phyloP scores from a whole-genome alignment of 805 yeast genomes.

The Wickerhamomyces canadensis region DNA sequence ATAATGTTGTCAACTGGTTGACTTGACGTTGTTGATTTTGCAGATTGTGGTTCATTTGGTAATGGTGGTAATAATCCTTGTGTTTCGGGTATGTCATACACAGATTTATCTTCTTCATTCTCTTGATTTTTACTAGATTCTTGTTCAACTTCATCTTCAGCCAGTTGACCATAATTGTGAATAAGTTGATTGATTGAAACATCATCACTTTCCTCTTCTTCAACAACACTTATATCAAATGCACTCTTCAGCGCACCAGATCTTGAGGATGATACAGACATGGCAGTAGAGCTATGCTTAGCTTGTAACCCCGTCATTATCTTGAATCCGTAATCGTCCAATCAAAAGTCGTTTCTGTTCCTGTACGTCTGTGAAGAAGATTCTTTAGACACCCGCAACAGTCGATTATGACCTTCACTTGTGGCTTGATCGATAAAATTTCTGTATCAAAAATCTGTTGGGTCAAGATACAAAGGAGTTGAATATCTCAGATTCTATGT shows the following conservation, averaged over 20 bases:
- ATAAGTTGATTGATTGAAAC: not conserved
- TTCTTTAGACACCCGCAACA: no score
- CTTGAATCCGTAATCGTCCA: no score
- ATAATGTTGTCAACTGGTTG: not conserved
- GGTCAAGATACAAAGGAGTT: no score
- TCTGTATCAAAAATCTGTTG: no score
- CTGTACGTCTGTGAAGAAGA: no score
- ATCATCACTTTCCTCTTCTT: not conserved
- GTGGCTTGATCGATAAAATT: no score
- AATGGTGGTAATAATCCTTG: conserved; percentile 6
- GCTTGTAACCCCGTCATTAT: no score
- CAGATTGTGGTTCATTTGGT: conserved; percentile 3
- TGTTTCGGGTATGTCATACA: conserved; percentile 3
- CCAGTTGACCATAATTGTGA: not conserved
- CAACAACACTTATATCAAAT: not conserved
- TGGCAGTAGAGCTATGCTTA: no score
- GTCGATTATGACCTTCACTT: no score
- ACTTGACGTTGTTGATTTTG: not conserved
- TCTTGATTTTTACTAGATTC: no score
- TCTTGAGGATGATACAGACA: not conserved
- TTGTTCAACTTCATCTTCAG: not conserved
- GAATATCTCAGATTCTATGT: no score
- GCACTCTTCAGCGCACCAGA: not conserved
- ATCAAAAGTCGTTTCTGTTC: no score
- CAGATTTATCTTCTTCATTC: not conserved